A percentile compares a stretch with the other conserved stretches of the same genome.
phyloP scores from a whole-genome alignment of 768 basidiomycete genomes.

The Podaxis pistillaris region DNA sequence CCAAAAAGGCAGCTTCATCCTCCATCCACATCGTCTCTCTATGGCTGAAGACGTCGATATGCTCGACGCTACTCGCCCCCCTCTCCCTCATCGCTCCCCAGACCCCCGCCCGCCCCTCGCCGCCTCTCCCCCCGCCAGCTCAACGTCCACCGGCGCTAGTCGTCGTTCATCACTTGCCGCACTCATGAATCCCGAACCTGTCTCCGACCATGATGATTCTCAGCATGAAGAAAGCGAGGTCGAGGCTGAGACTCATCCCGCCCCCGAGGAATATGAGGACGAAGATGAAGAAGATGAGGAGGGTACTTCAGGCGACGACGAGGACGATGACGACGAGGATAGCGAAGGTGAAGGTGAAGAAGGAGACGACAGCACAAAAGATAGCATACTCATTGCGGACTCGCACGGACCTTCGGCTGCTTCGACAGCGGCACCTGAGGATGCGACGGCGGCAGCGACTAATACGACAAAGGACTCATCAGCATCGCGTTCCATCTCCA shows the following conservation, averaged over 20 bases:
- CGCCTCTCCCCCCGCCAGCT: slow-evolving; percentile 9
- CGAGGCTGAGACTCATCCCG: slow-evolving; percentile 9
- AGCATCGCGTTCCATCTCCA: slow-evolving; percentile 23
- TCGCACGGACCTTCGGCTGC: slow-evolving; percentile 16
- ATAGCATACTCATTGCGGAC: slow-evolving; percentile 13
- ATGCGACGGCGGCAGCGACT: background rate
- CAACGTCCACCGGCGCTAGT: slow-evolving; percentile 19
- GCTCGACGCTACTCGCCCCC: slow-evolving; percentile 7
- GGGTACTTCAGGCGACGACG: slow-evolving; percentile 11
- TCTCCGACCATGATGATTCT: slow-evolving; percentile 6
- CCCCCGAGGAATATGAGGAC: slow-evolving; percentile 19
- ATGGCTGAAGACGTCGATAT: slow-evolving; percentile 12
- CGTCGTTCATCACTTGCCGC: slow-evolving; percentile 20
- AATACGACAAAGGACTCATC: slow-evolving; percentile 11
- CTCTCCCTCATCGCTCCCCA: slow-evolving; percentile 19
- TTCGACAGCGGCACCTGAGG: slow-evolving; percentile 1
- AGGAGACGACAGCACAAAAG: slow-evolving; percentile 18
- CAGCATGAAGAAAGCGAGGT: slow-evolving; percentile 7
- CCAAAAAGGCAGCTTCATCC: slow-evolving; percentile 23
- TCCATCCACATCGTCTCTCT: background rate
- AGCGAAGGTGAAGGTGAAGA: slow-evolving; percentile 19
- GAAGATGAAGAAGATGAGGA: slow-evolving; percentile 15
- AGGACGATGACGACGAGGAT: slow-evolving; percentile 20
- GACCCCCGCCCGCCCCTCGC: slow-evolving; percentile 2
- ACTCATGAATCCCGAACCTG: slow-evolving; percentile 14